Percentiles rank a stretch among this genome's conserved stretches.
Conservation (phyloP, 2,329 filamentous ascomycete genomes). For the Diaporthe humulicola region DNA sequence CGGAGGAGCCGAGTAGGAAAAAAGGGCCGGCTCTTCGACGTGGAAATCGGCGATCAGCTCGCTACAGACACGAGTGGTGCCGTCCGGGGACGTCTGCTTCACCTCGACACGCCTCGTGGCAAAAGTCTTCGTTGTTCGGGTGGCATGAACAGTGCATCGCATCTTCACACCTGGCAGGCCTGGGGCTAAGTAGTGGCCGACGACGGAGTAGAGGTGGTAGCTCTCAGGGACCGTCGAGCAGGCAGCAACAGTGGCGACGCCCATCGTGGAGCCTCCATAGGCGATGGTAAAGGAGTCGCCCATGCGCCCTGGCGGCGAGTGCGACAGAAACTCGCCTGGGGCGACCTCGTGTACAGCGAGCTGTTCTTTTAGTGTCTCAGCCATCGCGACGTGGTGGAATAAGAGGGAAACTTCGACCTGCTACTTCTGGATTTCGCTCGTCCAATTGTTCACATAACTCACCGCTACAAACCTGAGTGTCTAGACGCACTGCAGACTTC, state of each 20-base stretch:
- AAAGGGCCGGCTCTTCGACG: too few relatives aligned
- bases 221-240: not conserved
- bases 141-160: not conserved
- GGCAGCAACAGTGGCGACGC: not conserved
- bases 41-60: not conserved
- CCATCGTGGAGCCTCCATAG: not conserved
- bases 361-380: not conserved
- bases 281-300: not conserved
- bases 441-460: not conserved
- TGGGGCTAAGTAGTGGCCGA: not conserved
- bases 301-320: not conserved
- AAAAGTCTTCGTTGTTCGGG: not conserved
- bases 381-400: not conserved
- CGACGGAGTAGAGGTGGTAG: not conserved
- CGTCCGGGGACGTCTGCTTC: not conserved
- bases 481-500: not conserved
- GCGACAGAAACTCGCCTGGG: not conserved
- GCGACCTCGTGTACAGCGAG: not conserved
- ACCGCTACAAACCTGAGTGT: not conserved
- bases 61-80: not conserved
- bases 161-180: not conserved
- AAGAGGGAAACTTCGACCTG: not conserved
- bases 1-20: too few relatives aligned
- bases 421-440: not conserved
- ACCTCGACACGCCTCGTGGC: not conserved